Percentiles rank a stretch among this genome's conserved stretches.
These are phyloP conservation scores for Starmerella khaoyaiensis DNA, from an alignment of 805 yeast species.

Conservation along the genomic window DNA sequence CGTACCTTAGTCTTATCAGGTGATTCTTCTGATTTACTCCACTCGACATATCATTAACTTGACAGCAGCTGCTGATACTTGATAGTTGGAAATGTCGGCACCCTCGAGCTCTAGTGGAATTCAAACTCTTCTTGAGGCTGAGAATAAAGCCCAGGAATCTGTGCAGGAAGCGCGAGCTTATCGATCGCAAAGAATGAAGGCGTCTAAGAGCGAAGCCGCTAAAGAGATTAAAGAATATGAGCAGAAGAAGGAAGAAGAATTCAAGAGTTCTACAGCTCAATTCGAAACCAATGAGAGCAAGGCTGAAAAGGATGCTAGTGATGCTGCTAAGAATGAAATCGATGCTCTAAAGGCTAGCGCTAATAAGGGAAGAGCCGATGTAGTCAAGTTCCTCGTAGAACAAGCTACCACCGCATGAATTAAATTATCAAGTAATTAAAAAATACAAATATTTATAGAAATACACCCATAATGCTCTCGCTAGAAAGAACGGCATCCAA, in stretches of 20 bases:
- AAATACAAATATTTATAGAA: not conserved
- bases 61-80: too few species aligned
- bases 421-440: not conserved
- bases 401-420: slow-evolving; percentile 7
- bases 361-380: slow-evolving; percentile 42
- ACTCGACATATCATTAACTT: too few species aligned
- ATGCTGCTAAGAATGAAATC: slow-evolving; percentile 57
- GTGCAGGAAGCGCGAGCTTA: slow-evolving; percentile 72
- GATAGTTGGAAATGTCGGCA: slow-evolving; percentile 33
- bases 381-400: slow-evolving; percentile 62
- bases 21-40: too few species aligned
- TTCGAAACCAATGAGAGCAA: slow-evolving; percentile 64
- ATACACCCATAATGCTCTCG: not conserved
- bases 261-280: slow-evolving; percentile 55
- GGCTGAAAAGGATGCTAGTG: slow-evolving; percentile 69
- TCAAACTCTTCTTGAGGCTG: slow-evolving; percentile 69
- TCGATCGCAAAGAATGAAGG: slow-evolving; percentile 73
- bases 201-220: slow-evolving; percentile 88
- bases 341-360: slow-evolving; percentile 52
- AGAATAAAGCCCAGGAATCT: slow-evolving; percentile 92
- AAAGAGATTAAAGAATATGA: slow-evolving; percentile 79
- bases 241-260: slow-evolving; percentile 67
- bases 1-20: too few species aligned
- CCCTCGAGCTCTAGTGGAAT: slow-evolving; percentile 45
- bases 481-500: not conserved